Base-by-base conservation (phyloP, 2,329 filamentous ascomycete genomes). In the Fusarium sp. region DNA sequence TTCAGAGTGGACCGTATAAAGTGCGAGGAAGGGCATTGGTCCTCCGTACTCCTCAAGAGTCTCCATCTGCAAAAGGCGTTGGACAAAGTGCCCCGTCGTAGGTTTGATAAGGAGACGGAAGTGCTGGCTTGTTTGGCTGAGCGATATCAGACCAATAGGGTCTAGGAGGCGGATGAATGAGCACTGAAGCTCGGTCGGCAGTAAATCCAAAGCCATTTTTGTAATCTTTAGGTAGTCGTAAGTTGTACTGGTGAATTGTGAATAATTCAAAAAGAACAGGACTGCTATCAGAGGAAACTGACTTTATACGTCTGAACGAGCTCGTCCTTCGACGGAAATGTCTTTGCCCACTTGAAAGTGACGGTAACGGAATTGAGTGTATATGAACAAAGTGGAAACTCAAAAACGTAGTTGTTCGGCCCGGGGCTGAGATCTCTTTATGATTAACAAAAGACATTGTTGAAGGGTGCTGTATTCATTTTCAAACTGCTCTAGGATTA, bases 101-200 rank as follows among this genome's bases (percentile, higher is more conserved):
- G 69, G 73, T 2, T 29, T 60, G n/a, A 76, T 52, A 4, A 75
- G 62, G 7, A 4, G 25, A 5, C 65, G 67, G 2, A 75, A 75
- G 14, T 69, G 40, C 14, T 20, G 22, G 58, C 38, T 74, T 31
- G 60, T 40, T 20, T 74, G 73, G 50, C 68, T 75, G 22, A 70
- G 22, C 5, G 65, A 70, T 8, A 75, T 63, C 6, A 75, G 63
- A 16, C 64, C 38, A 25, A 68, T 58, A 3, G 73, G 74, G 6
- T 76, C 73, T n/a, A 76, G 68, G 2, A 70, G 61, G 4, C 70
- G 63, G 36, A 72, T 65, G 31, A 72, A 56, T 27, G 63, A 63
- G 27, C 65, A 70, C 20, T 76, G 73, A 6, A 75, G 35, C 38
- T 75, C 73, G n/a, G 8, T 57, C 1, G 73, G 71, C 16, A 75